phyloP scores from a whole-genome alignment of 208 protist species.

The Wallacemonas sp. region DNA sequence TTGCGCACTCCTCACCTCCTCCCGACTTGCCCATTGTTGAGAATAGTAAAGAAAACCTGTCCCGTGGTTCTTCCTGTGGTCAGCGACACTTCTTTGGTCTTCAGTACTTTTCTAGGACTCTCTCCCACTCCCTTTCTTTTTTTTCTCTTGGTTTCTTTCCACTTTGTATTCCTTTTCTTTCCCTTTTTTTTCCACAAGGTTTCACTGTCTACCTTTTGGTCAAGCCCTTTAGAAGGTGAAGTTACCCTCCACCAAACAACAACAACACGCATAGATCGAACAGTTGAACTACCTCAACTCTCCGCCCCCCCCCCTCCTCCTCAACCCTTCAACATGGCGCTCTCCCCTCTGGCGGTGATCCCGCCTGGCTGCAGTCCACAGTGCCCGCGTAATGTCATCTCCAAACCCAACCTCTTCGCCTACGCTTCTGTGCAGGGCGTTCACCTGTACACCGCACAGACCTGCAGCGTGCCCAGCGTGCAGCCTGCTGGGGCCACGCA shows the following conservation, averaged over 20 bases:
- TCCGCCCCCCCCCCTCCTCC: no score
- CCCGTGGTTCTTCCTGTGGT: constrained; percentile 2
- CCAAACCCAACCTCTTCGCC: constrained; percentile 54
- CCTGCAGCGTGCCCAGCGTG: constrained; percentile 22
- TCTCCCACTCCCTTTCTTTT: constrained; percentile 11
- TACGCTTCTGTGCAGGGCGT: constrained; percentile 61
- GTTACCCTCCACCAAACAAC: no score
- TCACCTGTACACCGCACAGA: constrained; percentile 50
- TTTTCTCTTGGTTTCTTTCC: constrained; percentile 1
- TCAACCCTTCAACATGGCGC: constrained; percentile 51
- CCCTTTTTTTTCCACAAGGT: neutral
- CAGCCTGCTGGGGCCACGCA: neutral
- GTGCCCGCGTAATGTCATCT: constrained; percentile 52
- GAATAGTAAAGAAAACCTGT: neutral
- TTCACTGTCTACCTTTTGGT: no score
- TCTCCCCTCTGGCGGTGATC: constrained; percentile 65
- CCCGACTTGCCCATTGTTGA: constrained; percentile 7
- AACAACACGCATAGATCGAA: no score
- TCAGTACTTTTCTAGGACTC: neutral
- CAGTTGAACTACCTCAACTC: no score
- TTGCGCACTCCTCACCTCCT: constrained; percentile 1
- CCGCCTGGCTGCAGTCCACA: constrained; percentile 68
- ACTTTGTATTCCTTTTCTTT: constrained; percentile 13
- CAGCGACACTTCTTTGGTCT: no score
- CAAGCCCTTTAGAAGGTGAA: no score